Evolutionary conservation across 2,329 filamentous ascomycete genomes (phyloP), one percentile per base, ranked within the genome.

Genomic region (Ophiocordyceps camponoti-saundersi): DNA sequence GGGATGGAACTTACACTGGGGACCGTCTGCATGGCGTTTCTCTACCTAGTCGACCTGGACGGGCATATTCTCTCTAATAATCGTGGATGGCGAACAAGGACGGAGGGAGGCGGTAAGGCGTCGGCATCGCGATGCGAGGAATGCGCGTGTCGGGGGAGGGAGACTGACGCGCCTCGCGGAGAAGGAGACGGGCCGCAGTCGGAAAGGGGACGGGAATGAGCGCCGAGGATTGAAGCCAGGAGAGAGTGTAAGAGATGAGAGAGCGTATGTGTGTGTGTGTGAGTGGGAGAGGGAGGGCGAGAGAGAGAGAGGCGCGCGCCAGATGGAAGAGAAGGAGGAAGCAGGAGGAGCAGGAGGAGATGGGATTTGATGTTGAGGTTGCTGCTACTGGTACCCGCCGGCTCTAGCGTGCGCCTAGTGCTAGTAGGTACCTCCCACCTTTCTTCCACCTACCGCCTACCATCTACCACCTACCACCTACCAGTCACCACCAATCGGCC

Each of bases 1-100:
- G 46, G 30, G 44, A 47, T 26, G 40, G 42, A 59, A 68, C 66
- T 64, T 63, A 69, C 66, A 61, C 64, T 69, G 56, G 71, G 70
- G 64, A 73, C 66, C 55, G 70, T 66, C 68, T 73, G 71, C 71
- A 73, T 73, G 57, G 36, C 36, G 36, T 39, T 39, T 18, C n/a
- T 18, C 36, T 39, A 26, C 23, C 61, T 62, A 61, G 60, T 63
- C 62, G 58, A 55, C 60, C 58, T 53, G 57, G 52, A 52, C 56
- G 51, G 55, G 61, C 63, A 65, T 61, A 54, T 59, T 62, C 61
- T 55, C 53, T 56, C 55, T 53, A 53, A 51, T 53, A 39, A n/a
- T 18, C 36, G 36, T 39, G 36, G 16, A 39, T n/a, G 36, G 51
- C 40, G 30, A 34, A 26, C 15, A 18, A 18, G 13, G 41, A 39